Evolutionary conservation across 331 rosid species (phyloP), one percentile per base, ranked within the genome.

Genomic region (Quercus tomentella): DNA sequence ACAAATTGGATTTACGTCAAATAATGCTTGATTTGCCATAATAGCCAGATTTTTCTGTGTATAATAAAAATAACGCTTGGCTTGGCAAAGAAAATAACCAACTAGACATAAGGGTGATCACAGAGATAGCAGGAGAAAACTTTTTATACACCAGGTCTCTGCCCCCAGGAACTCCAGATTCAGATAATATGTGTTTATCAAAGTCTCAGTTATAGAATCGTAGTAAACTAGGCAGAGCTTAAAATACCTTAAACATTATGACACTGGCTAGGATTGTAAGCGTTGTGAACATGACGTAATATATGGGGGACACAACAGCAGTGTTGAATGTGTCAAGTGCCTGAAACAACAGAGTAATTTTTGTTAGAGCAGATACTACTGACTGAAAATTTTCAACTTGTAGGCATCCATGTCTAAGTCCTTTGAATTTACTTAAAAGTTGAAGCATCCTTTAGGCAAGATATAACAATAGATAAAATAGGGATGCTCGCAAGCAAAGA

Each of bases 251-350:
- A 72, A 93, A 93, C 98, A 93, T 91, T 79, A 92, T 93, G 76
- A 91, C 87, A 77, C 96, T 91, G 77, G 96, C 97, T 28, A 91
- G 81, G 84, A 93, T 90, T 61, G 98, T 88, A 31, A 93, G 87
- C 20, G 94, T 83, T 35, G 97, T 93, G 82, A 93, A 93, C 97
- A 93, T 90, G 81, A 90, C 96, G 7, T 93, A 93, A 78, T 93
- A 93, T 81, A 93, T 92, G 6, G 96, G 98, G 71, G 98, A 93
- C 56, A 93, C 97, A 10, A 93, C 35, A 21, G 95, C 93, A 6
- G 98, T 93, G 88, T 91, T 93, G 88, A 93, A 93, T 76, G 96
- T 90, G 87, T 93, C 98, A 30, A 93, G 98, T 31, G 98, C 96
- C 98, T 91, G 90, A 75, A 90, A 88, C 31, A 82, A 56, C n/a